phyloP scores from a whole-genome alignment of 2,329 filamentous ascomycete genomes.

The Fusarium pseudoanthophilum region DNA sequence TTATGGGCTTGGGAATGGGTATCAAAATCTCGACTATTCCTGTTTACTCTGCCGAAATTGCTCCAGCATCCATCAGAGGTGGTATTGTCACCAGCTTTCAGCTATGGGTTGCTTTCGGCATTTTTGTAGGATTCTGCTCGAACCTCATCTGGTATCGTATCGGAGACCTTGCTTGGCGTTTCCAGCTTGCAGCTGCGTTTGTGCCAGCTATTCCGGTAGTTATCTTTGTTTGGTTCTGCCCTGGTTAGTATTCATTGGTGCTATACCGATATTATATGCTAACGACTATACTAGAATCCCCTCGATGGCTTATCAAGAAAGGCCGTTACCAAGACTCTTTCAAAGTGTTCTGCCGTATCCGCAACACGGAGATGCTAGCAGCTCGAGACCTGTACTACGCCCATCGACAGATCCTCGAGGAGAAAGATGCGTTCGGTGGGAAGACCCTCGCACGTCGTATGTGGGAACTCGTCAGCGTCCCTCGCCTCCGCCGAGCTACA shows the following conservation, averaged over 20 bases:
- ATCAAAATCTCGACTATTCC: slow-evolving; percentile 59
- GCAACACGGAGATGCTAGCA: slow-evolving; percentile 67
- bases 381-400: slow-evolving; percentile 69
- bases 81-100: slow-evolving; percentile 63
- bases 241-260: slow-evolving; percentile 53
- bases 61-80: slow-evolving; percentile 60
- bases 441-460: slow-evolving; percentile 52
- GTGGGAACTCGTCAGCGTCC: slow-evolving; percentile 59
- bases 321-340: slow-evolving; percentile 64
- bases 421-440: slow-evolving; percentile 49
- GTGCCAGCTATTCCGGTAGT: slow-evolving; percentile 71
- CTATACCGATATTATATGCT: accelerated
- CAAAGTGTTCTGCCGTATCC: slow-evolving; percentile 63
- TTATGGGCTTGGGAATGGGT: slow-evolving; percentile 72
- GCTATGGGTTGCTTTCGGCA: slow-evolving; percentile 62
- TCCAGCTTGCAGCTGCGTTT: slow-evolving; percentile 71
- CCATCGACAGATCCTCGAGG: slow-evolving; percentile 49
- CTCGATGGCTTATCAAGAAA: slow-evolving; percentile 73
- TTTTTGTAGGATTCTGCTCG: slow-evolving; percentile 72
- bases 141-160: slow-evolving; percentile 71
- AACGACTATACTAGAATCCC: slow-evolving; percentile 58
- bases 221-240: slow-evolving; percentile 66
- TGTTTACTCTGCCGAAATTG: slow-evolving; percentile 63
- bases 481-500: slow-evolving; percentile 58
- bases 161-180: slow-evolving; percentile 67